A percentile compares a stretch with the other conserved stretches of the same genome.
Evolutionary conservation across 148 eudicot species (phyloP).

Genomic region (Amaranthus cruentus): DNA sequence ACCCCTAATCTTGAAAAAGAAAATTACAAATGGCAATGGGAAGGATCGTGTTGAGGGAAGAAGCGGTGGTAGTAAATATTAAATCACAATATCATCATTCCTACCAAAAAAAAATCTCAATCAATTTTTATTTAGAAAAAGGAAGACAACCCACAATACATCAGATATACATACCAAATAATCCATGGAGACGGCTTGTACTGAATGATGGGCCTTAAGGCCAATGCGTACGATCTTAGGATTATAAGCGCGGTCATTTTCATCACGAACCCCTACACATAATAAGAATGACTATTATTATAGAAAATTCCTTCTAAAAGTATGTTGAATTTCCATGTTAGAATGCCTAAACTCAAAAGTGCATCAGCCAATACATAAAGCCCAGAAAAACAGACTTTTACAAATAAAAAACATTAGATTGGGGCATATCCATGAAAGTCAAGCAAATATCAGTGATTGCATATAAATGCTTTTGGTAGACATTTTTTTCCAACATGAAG

Average conservation of each 20-base stretch:
- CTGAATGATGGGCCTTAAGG: constrained; percentile 90
- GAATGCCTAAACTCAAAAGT: background rate
- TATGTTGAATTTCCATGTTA: background rate
- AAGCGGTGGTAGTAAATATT: background rate
- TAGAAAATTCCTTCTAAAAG: background rate
- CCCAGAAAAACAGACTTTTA: background rate
- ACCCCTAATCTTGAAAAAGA: background rate
- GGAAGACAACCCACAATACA: background rate
- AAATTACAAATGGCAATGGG: background rate
- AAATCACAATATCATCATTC: background rate
- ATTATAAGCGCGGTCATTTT: constrained; percentile 76
- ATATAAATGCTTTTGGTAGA: background rate
- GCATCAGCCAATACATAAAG: background rate
- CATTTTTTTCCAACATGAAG: background rate
- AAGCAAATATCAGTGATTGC: background rate
- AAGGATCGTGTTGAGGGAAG: background rate
- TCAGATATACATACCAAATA: constrained; percentile 51
- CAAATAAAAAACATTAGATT: background rate
- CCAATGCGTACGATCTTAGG: constrained; percentile 98
- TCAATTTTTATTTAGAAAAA: background rate
- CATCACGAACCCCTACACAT: constrained; percentile 89
- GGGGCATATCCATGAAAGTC: background rate
- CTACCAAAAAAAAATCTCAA: background rate
- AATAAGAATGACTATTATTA: constrained; percentile 4
- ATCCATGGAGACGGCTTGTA: constrained; percentile 91